Base-by-base conservation (phyloP, 2,329 filamentous ascomycete genomes). In the Diaporthe caulivora region DNA sequence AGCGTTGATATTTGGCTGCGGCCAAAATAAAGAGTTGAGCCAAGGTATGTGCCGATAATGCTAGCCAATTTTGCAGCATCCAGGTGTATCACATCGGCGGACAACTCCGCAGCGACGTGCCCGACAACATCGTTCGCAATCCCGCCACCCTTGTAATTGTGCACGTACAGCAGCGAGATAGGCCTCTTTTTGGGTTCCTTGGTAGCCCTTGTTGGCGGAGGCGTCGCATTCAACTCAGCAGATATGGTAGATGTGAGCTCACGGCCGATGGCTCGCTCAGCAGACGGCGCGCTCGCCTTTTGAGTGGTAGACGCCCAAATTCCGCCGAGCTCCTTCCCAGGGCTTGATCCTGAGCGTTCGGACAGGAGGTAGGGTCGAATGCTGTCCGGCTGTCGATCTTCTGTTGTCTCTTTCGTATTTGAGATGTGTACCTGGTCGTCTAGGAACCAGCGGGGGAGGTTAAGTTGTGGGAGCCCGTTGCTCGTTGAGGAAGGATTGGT, bases 41-140 rank as follows among this genome's bases (percentile, higher is more conserved):
- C 92, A 13, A 95, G 82, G 77, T 95, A 94, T 55, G 90, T 87
- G 3, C 92, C 92, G 0, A 92, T 87, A 34, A 97, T 84, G 65
- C 92, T 87, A 3, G 92, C 92, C 70, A 97, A 83, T 78, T 93
- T 92, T 75, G 92, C 89, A 1, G 94, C 90, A 78, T 92, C 89
- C 15, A 97, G 80, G 26, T 89, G 87, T 42, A 97, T 83, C 3
- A 96, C 79, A 76, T 96, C 91, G 3, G 93, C 92, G 9, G 84
- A 84, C 8, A 93, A 83, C 44, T 80, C 76, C 9, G 75, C 76
- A 4, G 81, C 82, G 26, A 81, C 76, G 21, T 80, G 78, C 64
- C 80, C 72, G 54, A 84, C 60, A 24, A 82, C 58, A 10, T 76
- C 65, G 47, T 73, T 73, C 15, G 80, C 78, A 26, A 80, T 71